Evolutionary conservation across 495 filamentous ascomycete genomes (phyloP).

Genomic region (Echria macrotheca): DNA sequence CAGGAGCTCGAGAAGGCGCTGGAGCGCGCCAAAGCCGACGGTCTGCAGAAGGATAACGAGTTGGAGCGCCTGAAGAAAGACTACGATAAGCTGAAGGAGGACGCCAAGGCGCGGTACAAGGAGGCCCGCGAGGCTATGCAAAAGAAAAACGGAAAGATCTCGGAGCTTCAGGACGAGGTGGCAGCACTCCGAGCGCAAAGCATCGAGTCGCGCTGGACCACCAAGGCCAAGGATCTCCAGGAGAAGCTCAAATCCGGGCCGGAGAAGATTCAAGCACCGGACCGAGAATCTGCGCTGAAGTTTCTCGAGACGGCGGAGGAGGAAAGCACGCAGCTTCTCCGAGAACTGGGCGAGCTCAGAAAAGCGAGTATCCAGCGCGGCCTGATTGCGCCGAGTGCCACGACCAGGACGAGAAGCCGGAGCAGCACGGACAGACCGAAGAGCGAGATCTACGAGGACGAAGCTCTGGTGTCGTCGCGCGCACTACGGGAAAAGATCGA

Average conservation of each 20-base stretch:
- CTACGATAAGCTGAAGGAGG: constrained; percentile 54
- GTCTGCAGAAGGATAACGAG: constrained; percentile 44
- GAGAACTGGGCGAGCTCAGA: constrained; percentile 18
- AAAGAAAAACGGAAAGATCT: constrained; percentile 61
- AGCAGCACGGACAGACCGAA: constrained; percentile 11
- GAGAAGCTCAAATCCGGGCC: constrained; percentile 15
- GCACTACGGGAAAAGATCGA: constrained; percentile 27
- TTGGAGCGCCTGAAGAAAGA: constrained; percentile 47
- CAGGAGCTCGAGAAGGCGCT: constrained; percentile 41
- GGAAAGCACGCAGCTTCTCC: constrained; percentile 14
- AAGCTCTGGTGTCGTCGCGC: constrained; percentile 23
- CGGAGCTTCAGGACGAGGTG: constrained; percentile 30
- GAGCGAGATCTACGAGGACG: constrained; percentile 13
- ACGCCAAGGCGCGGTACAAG: constrained; percentile 50
- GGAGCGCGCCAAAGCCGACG: constrained; percentile 33
- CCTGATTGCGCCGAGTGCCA: constrained; percentile 2
- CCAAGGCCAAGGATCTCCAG: constrained; percentile 20
- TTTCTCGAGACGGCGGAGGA: constrained; percentile 20
- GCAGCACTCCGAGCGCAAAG: constrained; percentile 23
- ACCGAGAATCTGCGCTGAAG: constrained; percentile 15
- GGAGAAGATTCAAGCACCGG: constrained; percentile 11
- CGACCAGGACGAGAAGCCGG: constrained; percentile 1
- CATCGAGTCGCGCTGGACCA: constrained; percentile 16
- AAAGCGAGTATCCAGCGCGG: constrained; percentile 12
- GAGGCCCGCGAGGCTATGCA: constrained; percentile 53